Evolutionary conservation across 2,329 filamentous ascomycete genomes (phyloP), one percentile per base, ranked within the genome.

Genomic region (Diplodia corticola): DNA sequence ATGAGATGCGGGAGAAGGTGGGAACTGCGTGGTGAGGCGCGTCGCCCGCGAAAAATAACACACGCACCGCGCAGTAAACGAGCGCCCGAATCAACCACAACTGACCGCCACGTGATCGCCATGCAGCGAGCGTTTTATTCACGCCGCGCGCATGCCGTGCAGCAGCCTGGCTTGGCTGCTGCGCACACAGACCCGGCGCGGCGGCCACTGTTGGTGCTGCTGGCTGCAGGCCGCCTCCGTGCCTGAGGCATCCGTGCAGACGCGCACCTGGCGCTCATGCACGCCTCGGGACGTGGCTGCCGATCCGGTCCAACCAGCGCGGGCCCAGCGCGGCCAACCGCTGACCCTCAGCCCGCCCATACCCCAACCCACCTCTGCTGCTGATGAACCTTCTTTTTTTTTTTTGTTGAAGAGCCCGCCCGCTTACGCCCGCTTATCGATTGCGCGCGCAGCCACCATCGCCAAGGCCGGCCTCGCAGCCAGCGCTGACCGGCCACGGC

Each of bases 71-170:
- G 33, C 22, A n/a, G 33, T 15, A 57, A 57, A 57, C 54, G 55
- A 46, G 37, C 35, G 55, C 55, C 55, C 53, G 53, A 46, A 60
- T 48, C 55, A 48, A 37, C 22, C 24, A 5, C 37, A 48, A 37
- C 57, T 61, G 57, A 61, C 57, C 57, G 57, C 57, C 57, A 61
- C 57, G 57, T 61, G 57, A 61, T 61, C 57, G 57, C 57, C 57
- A 37, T 59, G 55, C 55, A 59, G 35, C 37, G 37, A 59, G 55
- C 55, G 44, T 49, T 61, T 61, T 61, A 61, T 61, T 61, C 57
- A 61, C 40, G 57, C 57, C 57, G 57, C 44, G 57, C 57, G 57
- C 57, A 61, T 61, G 57, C 57, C 44, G 55, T 59, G 57, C 55
- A 60, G 55, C 54, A 40, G 53, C 53, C 26, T 55, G 53, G 53